Evolutionary conservation across 2,329 filamentous ascomycete genomes (phyloP), one percentile per base, ranked within the genome.

Genomic region (Fonsecaea pedrosoi): DNA sequence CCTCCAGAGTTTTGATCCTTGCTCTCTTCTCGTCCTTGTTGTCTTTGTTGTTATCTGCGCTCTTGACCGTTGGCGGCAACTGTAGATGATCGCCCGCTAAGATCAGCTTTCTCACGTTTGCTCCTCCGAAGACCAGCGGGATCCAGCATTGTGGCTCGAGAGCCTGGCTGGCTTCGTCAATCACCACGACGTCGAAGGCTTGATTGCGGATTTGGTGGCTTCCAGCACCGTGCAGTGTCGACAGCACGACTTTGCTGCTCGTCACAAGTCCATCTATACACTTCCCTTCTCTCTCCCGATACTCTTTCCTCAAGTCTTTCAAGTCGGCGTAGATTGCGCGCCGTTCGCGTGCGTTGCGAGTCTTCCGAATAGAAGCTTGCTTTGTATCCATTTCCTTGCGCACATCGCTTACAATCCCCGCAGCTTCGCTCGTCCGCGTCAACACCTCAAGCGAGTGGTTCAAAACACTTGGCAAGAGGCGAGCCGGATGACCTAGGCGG

Each of bases 141-240:
- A 98, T 94, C 95, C 95, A 99, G 80, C 94, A 97, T 78, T 98
- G 94, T 0, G 95, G 94, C 79, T 99, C 95, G 9, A 98, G 83
- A 1, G 95, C 95, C 77, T 99, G 95, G 76, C 92, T 96, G 4
- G 94, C 95, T 80, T 99, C 95, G 75, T 99, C 95, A 64, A 99
- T 92, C 68, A 99, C 89, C 34, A 99, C 92, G 4, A 97, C 91
- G 77, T 99, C 95, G 71, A 99, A 99, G 37, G 97, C 82, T 78
- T 97, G 92, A 73, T 88, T 90, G 0, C 94, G 91, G 21, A 66
- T 55, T 66, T 73, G 70, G 56, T 65, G 38, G 25, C 72, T 66
- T 8, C 95, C 95, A 0, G 94, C 90, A 2, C 95, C 95, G 77
- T 99, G 95, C 54, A 99, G 83, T 2, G 95, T 99, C 0, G 94